Base-by-base conservation (phyloP, 306 rosid species). In the Arachis hypogaea region DNA sequence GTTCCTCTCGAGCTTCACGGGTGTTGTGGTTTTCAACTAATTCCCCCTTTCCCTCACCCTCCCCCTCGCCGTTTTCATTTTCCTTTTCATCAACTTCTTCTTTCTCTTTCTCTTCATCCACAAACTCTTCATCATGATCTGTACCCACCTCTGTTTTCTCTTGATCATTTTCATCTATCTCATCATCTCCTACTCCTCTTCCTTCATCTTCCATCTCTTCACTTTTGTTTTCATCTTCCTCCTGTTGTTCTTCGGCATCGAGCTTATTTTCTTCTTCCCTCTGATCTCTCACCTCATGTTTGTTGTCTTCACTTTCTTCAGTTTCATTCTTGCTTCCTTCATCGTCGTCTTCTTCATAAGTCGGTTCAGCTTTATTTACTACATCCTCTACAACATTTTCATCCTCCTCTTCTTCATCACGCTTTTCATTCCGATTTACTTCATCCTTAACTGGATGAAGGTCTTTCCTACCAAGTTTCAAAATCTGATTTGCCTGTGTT, bases 1-100 rank as follows among this genome's bases (percentile, higher is more conserved):
- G 61, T 76, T 92, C 95, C 92, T 94, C 99, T 22, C 99, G 83
- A 44, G 99, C 97, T 80, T 88, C 97, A 36, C 84, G 99, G 75
- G 82, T 81, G 67, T 73, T 73, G 41, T 82, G 84, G 63, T 75
- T 77, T 72, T 86, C 96, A 64, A 57, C 76, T 50, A 11, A 81
- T 68, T 65, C 82, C 36, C 78, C 92, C 62, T 54, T 82, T 56
- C 80, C 88, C 67, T 82, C 94, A 59, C 80, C 88, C 67, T 82
- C 94, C 55, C 80, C 85, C 70, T 68, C 83, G 10, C 41, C 60
- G 12, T 69, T 79, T 41, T 71, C 88, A 5, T 59, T 78, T 44
- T 89, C 88, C 10, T 62, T 77, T 66, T 75, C 96, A 83, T 77
- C 87, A 47, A 8, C 68, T 58, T 55, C 88, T 11, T 82, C 89